A percentile compares a stretch with the other conserved stretches of the same genome.
These are phyloP conservation scores for Aureoboletus auriporus DNA, from an alignment of 768 basidiomycete genomes.

Conservation along the genomic window DNA sequence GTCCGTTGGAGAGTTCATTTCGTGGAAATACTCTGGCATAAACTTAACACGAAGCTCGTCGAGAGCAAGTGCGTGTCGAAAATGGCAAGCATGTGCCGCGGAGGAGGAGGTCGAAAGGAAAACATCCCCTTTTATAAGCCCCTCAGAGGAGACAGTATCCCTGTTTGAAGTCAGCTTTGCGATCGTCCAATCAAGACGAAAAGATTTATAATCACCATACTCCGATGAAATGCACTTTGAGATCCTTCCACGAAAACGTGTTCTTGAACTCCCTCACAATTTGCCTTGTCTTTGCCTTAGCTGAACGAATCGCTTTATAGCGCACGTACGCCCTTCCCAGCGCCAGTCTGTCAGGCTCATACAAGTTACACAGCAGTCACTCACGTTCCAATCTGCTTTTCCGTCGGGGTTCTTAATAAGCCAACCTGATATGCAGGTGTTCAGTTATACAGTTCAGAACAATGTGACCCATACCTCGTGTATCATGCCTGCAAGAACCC, in stretches of 20 bases:
- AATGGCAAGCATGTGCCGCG: constrained; percentile 51
- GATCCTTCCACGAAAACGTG: constrained; percentile 40
- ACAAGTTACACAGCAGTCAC: not conserved
- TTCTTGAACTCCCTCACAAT: constrained; percentile 37
- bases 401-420: constrained; percentile 24
- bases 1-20: constrained; percentile 22
- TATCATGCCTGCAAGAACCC: constrained; percentile 39
- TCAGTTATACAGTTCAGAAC: not conserved
- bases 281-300: constrained; percentile 11
- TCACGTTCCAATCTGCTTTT: constrained; percentile 29
- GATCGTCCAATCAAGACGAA: too few species aligned
- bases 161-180: constrained; percentile 25
- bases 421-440: constrained; percentile 28
- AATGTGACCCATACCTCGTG: constrained; percentile 21
- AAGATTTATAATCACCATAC: constrained; percentile 44
- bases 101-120: constrained; percentile 53
- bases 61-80: constrained; percentile 61
- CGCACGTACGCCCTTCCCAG: constrained; percentile 13
- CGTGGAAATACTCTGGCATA: constrained; percentile 37
- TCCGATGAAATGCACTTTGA: constrained; percentile 48
- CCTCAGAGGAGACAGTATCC: constrained; percentile 68
- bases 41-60: constrained; percentile 62
- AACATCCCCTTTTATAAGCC: constrained; percentile 42
- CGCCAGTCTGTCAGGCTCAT: not conserved
- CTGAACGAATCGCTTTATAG: constrained; percentile 8